Evolutionary conservation across 1,139 yeast genomes (phyloP).

Genomic region (Geotrichum klebahnii): DNA sequence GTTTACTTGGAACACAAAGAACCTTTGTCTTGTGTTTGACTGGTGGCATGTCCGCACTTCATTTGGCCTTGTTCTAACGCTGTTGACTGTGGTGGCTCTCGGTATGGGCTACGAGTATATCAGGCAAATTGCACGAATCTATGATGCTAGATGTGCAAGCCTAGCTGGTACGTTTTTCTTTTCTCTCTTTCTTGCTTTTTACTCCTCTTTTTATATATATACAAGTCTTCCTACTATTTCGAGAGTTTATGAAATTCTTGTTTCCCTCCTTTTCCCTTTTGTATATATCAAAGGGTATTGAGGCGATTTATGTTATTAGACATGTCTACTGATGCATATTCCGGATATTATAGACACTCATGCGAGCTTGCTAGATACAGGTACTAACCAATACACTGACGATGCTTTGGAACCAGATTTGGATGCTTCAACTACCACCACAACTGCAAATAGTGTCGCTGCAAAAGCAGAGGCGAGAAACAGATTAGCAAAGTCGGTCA

Average conservation of each 20-base stretch:
- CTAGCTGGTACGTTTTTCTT: not conserved
- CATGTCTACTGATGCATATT: too few relatives aligned
- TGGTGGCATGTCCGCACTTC: conserved; percentile 73
- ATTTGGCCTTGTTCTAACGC: conserved; percentile 51
- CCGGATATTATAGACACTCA: too few relatives aligned
- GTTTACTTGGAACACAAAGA: conserved; percentile 76
- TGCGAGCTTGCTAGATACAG: conserved; percentile 7
- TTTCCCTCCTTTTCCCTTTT: too few relatives aligned
- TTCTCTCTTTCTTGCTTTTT: not conserved
- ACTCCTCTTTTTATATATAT: not conserved
- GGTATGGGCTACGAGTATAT: conserved; percentile 61
- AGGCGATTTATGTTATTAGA: too few relatives aligned
- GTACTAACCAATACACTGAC: conserved; percentile 3
- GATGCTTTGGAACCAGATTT: not conserved
- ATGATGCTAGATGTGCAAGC: conserved; percentile 27
- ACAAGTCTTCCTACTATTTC: too few relatives aligned
- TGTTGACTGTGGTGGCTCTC: conserved; percentile 48
- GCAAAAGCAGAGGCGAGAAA: not conserved
- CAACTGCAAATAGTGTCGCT: too few relatives aligned
- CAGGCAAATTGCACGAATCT: conserved; percentile 40
- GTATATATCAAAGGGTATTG: too few relatives aligned
- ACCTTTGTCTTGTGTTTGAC: conserved; percentile 64
- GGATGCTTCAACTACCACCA: not conserved
- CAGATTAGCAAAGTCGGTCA: conserved; percentile 32
- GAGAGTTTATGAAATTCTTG: too few relatives aligned